Conservation (phyloP, 1,284 basidiomycete species). For the Pyrrhoderma lamaoense region DNA sequence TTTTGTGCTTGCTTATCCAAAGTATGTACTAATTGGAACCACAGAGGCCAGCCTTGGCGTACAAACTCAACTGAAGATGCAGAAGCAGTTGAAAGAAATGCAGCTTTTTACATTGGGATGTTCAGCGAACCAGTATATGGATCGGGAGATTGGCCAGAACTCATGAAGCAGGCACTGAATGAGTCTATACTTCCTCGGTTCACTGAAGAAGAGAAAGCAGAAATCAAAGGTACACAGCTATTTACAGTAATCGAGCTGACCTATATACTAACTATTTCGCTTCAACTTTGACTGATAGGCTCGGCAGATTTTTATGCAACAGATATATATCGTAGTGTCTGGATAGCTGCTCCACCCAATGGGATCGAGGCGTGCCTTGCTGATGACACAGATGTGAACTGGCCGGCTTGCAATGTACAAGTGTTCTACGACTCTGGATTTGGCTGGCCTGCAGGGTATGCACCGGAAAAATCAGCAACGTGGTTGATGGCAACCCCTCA, state of each 20-base stretch:
- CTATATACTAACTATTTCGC: neutral
- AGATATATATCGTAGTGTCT: slow-evolving; percentile 37
- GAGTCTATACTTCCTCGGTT: slow-evolving; percentile 38
- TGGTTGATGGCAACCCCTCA: slow-evolving; percentile 41
- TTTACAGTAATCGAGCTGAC: too few species aligned
- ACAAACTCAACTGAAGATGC: slow-evolving; percentile 36
- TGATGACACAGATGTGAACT: slow-evolving; percentile 34
- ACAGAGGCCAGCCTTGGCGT: slow-evolving; percentile 39
- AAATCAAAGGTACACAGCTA: slow-evolving; percentile 30
- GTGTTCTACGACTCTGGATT: slow-evolving; percentile 33
- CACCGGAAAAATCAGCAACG: slow-evolving; percentile 30
- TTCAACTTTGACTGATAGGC: slow-evolving; percentile 23
- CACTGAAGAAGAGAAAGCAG: slow-evolving; percentile 35
- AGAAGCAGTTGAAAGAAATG: slow-evolving; percentile 38
- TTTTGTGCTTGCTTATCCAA: neutral
- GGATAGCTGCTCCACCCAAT: slow-evolving; percentile 32
- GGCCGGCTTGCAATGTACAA: slow-evolving; percentile 36
- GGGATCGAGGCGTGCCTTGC: slow-evolving; percentile 35
- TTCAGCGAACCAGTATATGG: slow-evolving; percentile 39
- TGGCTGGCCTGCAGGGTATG: slow-evolving; percentile 38
- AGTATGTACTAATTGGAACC: neutral
- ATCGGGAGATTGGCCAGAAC: slow-evolving; percentile 41
- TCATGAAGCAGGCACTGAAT: slow-evolving; percentile 38
- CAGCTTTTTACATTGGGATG: slow-evolving; percentile 38
- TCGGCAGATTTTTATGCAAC: slow-evolving; percentile 44